These are phyloP conservation scores for Melanogaster broomeanus DNA, from an alignment of 768 basidiomycete species.

Conservation along the genomic window DNA sequence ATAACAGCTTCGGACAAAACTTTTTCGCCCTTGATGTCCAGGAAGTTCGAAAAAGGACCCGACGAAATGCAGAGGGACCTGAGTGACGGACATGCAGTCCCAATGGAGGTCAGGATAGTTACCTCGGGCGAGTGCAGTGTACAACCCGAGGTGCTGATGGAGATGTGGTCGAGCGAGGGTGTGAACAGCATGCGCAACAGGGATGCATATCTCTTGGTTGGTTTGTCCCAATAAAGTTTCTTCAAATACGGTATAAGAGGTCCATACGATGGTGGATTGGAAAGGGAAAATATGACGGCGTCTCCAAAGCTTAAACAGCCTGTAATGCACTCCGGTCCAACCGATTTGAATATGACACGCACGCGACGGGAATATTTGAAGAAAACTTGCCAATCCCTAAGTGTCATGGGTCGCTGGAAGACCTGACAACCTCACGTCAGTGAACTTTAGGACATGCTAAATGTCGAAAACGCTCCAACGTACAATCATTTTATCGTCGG, in stretches of 20 bases:
- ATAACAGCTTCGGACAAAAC: slow-evolving; percentile 25
- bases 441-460: slow-evolving; percentile 1
- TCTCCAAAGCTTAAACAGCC: slow-evolving; percentile 10
- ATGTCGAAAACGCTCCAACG: not conserved
- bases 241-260: slow-evolving; percentile 25
- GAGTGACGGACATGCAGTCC: slow-evolving; percentile 20
- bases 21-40: slow-evolving; percentile 15
- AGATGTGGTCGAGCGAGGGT: slow-evolving; percentile 18
- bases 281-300: slow-evolving; percentile 26
- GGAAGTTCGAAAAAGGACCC: not conserved
- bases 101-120: slow-evolving; percentile 21
- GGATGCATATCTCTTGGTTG: slow-evolving; percentile 13
- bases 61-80: slow-evolving; percentile 10
- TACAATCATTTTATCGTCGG: slow-evolving; percentile 9
- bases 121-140: slow-evolving; percentile 14
- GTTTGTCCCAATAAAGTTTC: slow-evolving; percentile 19
- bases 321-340: not conserved
- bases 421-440: slow-evolving; percentile 15
- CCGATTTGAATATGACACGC: slow-evolving; percentile 7
- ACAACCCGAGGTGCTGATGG: slow-evolving; percentile 1
- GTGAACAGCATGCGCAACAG: slow-evolving; percentile 23
- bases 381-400: slow-evolving; percentile 30
- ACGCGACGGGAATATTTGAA: slow-evolving; percentile 27
- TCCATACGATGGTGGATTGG: slow-evolving; percentile 17
- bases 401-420: slow-evolving; percentile 26